Evolutionary conservation across 345 rosid species (phyloP), one percentile per base, ranked within the genome.

Genomic region (Corchorus olitorius): DNA sequence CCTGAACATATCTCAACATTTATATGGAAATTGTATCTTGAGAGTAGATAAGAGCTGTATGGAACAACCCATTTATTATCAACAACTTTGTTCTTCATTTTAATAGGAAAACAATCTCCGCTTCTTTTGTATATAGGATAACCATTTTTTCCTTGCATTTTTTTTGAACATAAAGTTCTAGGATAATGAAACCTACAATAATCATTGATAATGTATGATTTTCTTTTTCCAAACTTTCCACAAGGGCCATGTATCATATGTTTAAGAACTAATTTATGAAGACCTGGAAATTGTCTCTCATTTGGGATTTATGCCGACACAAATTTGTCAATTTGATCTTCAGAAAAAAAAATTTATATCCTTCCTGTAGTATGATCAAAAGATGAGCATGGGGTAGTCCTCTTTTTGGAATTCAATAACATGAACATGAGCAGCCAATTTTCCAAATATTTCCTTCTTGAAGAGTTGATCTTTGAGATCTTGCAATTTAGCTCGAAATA

Each of bases 341-440:
- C 8, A 4, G 16, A 1, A 4, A 37, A 22, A 14, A 63, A 35
- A 8, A n/a, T n/a, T 35, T 63, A 8, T 10, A 35, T 35, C 67
- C 46, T 11, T 33, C 7, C 35, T 33, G n/a, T 62, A 33, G 14
- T 62, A 62, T 62, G 15, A 62, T 62, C 12, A 62, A 62, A 1
- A 62, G 33, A 11, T 62, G 66, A 15, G 41, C 41, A 33, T 33
- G 41, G 8, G 16, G 66, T 8, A 62, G 5, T 17, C 66, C 16
- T 33, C 41, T 33, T 27, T 62, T 62, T 62, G 66, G 14, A 62
- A 62, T 33, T 62, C 66, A 62, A 62, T 62, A 33, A 62, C 39
- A 62, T 62, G 4, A 5, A 58, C 14, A 62, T 34, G 43, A 2
- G 66, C 41, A 27, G 41, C 17, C 33, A 62, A 43, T 62, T 62